Evolutionary conservation across 2,329 filamentous ascomycete genomes (phyloP).

Genomic region (Clonostachys rosea): DNA sequence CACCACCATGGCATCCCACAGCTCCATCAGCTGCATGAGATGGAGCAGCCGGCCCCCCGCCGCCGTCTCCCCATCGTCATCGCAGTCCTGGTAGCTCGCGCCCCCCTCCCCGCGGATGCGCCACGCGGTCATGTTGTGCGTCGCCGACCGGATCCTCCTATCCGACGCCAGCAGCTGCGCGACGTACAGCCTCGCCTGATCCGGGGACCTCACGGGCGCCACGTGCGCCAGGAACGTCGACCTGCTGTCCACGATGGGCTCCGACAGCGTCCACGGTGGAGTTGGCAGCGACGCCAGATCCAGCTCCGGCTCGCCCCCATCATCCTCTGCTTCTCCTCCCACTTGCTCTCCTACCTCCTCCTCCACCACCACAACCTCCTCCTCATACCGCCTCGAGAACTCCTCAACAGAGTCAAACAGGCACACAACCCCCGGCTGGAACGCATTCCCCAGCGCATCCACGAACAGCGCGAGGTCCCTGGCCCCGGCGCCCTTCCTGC

Average conservation of each 20-base stretch:
- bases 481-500: constrained; percentile 67
- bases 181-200: constrained; percentile 67
- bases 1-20: constrained; percentile 90
- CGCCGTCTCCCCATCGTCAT: constrained; percentile 94
- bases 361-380: constrained; percentile 11
- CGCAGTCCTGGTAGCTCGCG: constrained; percentile 74
- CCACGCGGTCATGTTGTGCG: constrained; percentile 96
- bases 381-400: constrained; percentile 40
- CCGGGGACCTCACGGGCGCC: constrained; percentile 63
- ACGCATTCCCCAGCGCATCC: constrained; percentile 62
- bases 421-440: constrained; percentile 71
- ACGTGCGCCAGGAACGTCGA: constrained; percentile 83
- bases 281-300: constrained; percentile 19
- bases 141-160: constrained; percentile 78
- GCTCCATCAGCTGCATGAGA: constrained; percentile 89
- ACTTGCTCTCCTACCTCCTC: constrained; percentile 8
- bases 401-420: constrained; percentile 90
- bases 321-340: constrained; percentile 4
- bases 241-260: constrained; percentile 73
- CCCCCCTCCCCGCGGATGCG: constrained; percentile 60
- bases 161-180: constrained; percentile 75
- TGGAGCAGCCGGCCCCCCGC: constrained; percentile 82
- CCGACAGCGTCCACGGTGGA: constrained; percentile 69
- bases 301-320: constrained; percentile 6
- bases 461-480: constrained; percentile 66